Base-by-base conservation (phyloP, 2,329 filamentous ascomycete species). In the Cladosporium colombiae region DNA sequence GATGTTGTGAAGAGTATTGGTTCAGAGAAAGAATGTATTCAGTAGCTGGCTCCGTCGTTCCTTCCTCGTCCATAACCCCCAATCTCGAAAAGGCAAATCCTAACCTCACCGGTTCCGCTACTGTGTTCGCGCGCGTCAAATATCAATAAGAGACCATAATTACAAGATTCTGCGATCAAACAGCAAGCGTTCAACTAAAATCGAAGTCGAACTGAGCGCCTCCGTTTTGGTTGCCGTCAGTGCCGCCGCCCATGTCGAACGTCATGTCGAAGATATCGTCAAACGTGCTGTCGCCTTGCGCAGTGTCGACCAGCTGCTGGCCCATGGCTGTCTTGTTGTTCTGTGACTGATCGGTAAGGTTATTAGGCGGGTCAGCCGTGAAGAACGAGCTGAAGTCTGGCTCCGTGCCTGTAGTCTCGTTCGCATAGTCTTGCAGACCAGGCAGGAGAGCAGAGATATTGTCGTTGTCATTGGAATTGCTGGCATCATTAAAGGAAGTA, bases 401-500 rank as follows among this genome's bases (percentile, higher is more conserved):
- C 55, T 74, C 70, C 11, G 56, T 59, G 16, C 46, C 62, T 35
- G 65, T 68, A 7, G 66, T 65, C 46, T 79, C 63, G 37, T 61
- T 80, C 21, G 79, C 76, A 69, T 78, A 80, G 70, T 78, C 74
- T 67, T 81, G 74, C 62, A 82, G 70, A 64, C 81, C 75, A 44
- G 81, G 74, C 7, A 79, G 70, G 8, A 81, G 73, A 2, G 78
- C 75, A 11, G 73, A 74, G 31, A 80, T 74, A 67, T 71, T 70
- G 67, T 73, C 68, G 59, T 74, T 73, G 53, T 74, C 70, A 49
- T 69, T 71, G 29, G 70, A 71, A 33, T 64, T 63, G 29, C 65
- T 68, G 25, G 67, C 67, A 49, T 70, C 70, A 53, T 59, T 69
- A 64, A 74, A 75, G 27, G 74, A 71, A 59, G 70, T 70, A 65